phyloP scores from a whole-genome alignment of 1,139 yeast genomes.

The Chernovozyma aurita region DNA sequence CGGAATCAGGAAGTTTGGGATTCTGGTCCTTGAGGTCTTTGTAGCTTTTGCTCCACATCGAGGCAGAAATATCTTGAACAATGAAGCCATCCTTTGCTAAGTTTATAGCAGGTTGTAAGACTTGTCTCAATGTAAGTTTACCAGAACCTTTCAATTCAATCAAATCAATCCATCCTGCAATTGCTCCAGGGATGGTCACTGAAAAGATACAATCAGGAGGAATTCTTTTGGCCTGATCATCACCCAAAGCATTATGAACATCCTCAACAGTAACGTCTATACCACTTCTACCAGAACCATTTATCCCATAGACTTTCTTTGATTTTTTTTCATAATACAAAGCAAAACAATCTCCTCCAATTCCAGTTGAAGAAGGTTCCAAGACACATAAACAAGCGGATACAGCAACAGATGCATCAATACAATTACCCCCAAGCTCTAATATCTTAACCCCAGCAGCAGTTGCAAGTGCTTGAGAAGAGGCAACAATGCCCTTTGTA shows the following conservation, averaged over 20 bases:
- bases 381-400: slow-evolving; percentile 70
- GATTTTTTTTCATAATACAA: slow-evolving; percentile 51
- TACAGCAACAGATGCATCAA: slow-evolving; percentile 76
- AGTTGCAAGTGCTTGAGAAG: slow-evolving; percentile 74
- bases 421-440: slow-evolving; percentile 73
- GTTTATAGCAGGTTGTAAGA: slow-evolving; percentile 66
- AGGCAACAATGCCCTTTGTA: slow-evolving; percentile 67
- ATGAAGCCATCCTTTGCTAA: slow-evolving; percentile 68
- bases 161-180: slow-evolving; percentile 75
- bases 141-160: slow-evolving; percentile 70
- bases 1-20: slow-evolving; percentile 19
- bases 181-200: slow-evolving; percentile 73
- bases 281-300: slow-evolving; percentile 77
- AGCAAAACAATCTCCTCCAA: slow-evolving; percentile 81
- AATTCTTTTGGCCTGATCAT: slow-evolving; percentile 39
- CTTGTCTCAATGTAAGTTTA: slow-evolving; percentile 52
- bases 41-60: slow-evolving; percentile 44
- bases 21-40: slow-evolving; percentile 37
- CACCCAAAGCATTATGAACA: slow-evolving; percentile 37
- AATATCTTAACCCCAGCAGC: slow-evolving; percentile 69
- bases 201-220: slow-evolving; percentile 50
- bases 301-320: slow-evolving; percentile 57
- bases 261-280: slow-evolving; percentile 45
- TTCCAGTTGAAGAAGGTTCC: slow-evolving; percentile 77
- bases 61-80: slow-evolving; percentile 55